Evolutionary conservation across 2,329 filamentous ascomycete genomes (phyloP), one percentile per base, ranked within the genome.

Genomic region (Hymenoscyphus albidus): DNA sequence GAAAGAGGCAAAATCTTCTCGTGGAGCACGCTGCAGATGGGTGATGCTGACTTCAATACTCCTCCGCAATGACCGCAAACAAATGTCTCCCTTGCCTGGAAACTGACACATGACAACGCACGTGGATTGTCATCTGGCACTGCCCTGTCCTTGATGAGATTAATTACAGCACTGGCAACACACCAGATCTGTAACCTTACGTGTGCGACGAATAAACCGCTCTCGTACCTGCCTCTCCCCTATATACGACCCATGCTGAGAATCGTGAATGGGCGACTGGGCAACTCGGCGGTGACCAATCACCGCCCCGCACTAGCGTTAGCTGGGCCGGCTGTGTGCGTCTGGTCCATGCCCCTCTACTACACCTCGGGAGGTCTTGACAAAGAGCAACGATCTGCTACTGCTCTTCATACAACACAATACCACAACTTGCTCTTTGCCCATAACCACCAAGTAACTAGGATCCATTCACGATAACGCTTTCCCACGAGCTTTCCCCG

Each of bases 401-500:
- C 59, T 59, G n/a, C 27, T 22, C 58, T 42, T 18, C 35, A 42
- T 16, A 59, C 48, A 68, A 16, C 59, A 62, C 42, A 61, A 61
- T 27, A 61, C 14, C 18, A 32, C 18, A 42, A 40, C 39, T 27
- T 10, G 39, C 7, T 5, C 16, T 14, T 27, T 42, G 58, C 58
- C 16, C 14, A 40, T 35, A 59, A 22, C 13, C 22, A 44, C 35
- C n/a, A 35, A 39, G 9, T 31, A 5, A 44, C n/a, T n/a, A 44
- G 22, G 39, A 42, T 42, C 3, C 10, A 42, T 12, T 42, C 39
- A 60, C n/a, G 22, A 59, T 48, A 40, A n/a, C 31, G 58, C 56
- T 56, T 14, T 16, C 35, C 57, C 18, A 63, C 22, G 44, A 64
- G 56, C 58, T 71, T 64, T 64, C 66, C 66, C 65, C 64, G 66